phyloP scores from a whole-genome alignment of 2,329 filamentous ascomycete genomes.

The Fusarium sp. region DNA sequence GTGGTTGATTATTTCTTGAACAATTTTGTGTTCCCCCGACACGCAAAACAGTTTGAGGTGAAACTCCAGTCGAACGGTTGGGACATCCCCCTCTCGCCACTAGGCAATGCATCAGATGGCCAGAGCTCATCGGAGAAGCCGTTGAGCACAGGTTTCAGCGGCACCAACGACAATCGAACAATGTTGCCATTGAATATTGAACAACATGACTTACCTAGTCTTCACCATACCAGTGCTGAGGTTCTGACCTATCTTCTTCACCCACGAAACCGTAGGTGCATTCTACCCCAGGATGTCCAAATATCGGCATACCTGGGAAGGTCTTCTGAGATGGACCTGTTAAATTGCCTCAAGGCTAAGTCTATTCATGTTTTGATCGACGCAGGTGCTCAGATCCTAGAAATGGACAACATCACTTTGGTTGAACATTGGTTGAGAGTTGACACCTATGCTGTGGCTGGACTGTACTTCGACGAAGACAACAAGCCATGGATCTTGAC shows the following conservation, averaged over 20 bases:
- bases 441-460: constrained; percentile 60
- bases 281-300: constrained; percentile 47
- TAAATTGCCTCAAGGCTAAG: constrained; percentile 15
- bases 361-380: constrained; percentile 70
- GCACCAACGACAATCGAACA: constrained; percentile 74
- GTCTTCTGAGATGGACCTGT: constrained; percentile 51
- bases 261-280: constrained; percentile 63
- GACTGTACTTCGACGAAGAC: constrained; percentile 62
- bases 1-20: constrained; percentile 73
- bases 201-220: constrained; percentile 69
- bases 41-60: constrained; percentile 73
- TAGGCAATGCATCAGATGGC: not conserved
- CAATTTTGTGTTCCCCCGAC: constrained; percentile 73
- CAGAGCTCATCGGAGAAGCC: constrained; percentile 19
- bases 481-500: constrained; percentile 42
- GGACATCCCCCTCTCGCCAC: constrained; percentile 69
- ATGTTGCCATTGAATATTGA: constrained; percentile 72
- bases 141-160: constrained; percentile 76
- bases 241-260: constrained; percentile 72
- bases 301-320: constrained; percentile 58
- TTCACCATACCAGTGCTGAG: constrained; percentile 73
- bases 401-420: constrained; percentile 67
- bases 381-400: constrained; percentile 73
- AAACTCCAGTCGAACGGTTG: constrained; percentile 77
- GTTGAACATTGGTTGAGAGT: constrained; percentile 64